Conservation (phyloP, 306 rosid genomes). For the Carpinus viminea region DNA sequence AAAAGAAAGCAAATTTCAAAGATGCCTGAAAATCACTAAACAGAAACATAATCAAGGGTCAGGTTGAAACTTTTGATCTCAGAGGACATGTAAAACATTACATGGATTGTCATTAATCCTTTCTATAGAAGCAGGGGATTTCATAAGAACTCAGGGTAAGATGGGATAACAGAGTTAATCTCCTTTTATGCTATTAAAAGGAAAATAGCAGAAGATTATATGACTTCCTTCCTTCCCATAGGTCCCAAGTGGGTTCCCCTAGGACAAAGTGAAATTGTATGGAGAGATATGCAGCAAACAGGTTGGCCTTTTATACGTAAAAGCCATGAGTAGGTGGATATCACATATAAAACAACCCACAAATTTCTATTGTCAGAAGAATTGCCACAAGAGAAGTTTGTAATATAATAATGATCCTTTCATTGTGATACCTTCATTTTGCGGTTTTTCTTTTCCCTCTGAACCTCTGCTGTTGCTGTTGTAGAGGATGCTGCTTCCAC, state of each 20-base stretch:
- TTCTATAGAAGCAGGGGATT: neutral
- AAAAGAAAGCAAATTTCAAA: neutral
- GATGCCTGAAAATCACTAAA: neutral
- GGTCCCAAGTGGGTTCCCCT: neutral
- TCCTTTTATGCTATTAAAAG: neutral
- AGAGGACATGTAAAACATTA: neutral
- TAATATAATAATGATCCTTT: constrained; percentile 8
- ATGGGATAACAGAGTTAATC: neutral
- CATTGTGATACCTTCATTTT: constrained; percentile 64
- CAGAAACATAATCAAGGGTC: neutral
- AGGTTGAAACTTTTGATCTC: neutral
- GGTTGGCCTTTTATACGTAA: neutral
- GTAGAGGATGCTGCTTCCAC: constrained; percentile 50
- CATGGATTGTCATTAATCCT: neutral
- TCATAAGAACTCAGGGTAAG: constrained; percentile 1
- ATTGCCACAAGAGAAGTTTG: neutral
- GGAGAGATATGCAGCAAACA: neutral
- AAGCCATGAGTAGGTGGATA: neutral
- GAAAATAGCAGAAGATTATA: neutral
- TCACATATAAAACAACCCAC: neutral
- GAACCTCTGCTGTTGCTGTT: constrained; percentile 37
- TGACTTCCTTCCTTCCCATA: neutral
- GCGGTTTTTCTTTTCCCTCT: constrained; percentile 65
- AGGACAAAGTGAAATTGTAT: neutral
- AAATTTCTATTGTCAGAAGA: constrained; percentile 7